Evolutionary conservation across 208 protist genomes (phyloP).

Genomic region (Crithidia acanthocephali): DNA sequence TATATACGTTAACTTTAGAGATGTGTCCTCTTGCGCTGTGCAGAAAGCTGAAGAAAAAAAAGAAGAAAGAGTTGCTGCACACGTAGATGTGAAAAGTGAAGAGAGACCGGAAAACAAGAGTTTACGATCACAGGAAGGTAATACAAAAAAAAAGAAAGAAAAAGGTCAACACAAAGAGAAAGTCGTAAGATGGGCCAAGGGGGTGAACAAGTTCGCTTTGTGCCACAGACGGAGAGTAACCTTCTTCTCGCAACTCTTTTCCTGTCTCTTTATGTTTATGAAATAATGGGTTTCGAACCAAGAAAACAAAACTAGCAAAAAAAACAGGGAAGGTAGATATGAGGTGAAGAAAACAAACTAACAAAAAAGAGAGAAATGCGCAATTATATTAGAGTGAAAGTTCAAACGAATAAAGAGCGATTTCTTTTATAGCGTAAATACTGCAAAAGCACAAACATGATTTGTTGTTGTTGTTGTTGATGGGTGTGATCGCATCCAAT

Average conservation of each 20-base stretch:
- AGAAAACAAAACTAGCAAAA: neutral
- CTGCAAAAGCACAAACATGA: no score
- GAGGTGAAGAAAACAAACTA: neutral
- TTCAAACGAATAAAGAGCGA: no score
- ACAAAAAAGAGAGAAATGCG: neutral
- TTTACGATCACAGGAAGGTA: neutral
- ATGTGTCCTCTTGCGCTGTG: neutral
- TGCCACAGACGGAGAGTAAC: neutral
- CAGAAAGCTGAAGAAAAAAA: neutral
- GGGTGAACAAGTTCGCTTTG: neutral
- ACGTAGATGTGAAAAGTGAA: neutral
- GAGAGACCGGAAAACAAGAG: neutral
- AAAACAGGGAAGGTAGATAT: neutral
- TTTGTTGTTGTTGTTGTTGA: no score
- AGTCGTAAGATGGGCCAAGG: neutral
- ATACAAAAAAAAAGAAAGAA: neutral
- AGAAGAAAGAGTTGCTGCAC: neutral
- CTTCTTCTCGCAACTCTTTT: neutral
- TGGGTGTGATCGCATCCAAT: no score
- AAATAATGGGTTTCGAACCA: neutral
- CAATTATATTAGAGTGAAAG: no score
- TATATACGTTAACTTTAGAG: neutral
- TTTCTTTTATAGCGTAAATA: no score
- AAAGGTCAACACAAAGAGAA: neutral
- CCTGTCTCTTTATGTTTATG: neutral